phyloP scores from a whole-genome alignment of 2,329 filamentous ascomycete genomes.

The Pseudogymnoascus destructans region DNA sequence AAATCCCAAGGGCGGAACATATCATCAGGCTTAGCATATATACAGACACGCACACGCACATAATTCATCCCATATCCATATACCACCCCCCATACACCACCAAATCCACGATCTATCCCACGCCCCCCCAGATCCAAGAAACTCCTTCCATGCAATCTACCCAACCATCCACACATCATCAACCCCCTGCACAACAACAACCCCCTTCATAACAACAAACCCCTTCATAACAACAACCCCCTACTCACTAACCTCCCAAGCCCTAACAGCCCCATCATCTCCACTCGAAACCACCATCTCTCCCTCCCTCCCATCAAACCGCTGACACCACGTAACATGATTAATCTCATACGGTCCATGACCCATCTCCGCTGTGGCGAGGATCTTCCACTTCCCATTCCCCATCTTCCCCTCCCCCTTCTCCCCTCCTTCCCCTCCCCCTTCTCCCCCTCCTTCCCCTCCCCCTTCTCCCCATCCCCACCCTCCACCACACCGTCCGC shows the following conservation, averaged over 20 bases:
- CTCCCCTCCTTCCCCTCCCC: constrained; percentile 21
- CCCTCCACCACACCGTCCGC: too few species aligned
- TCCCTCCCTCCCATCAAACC: constrained; percentile 52
- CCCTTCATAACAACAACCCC: too few species aligned
- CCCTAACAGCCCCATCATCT: constrained; percentile 76
- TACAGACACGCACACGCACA: too few species aligned
- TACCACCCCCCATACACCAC: not conserved
- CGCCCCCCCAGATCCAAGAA: not conserved
- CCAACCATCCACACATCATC: not conserved
- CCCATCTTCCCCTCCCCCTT: not conserved
- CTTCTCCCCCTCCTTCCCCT: constrained; percentile 17
- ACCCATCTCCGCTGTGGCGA: constrained; percentile 56
- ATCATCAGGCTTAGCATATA: too few species aligned
- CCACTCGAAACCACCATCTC: constrained; percentile 86
- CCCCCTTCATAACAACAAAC: too few species aligned
- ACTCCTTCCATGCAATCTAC: not conserved
- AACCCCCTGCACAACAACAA: too few species aligned
- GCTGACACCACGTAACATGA: constrained; percentile 73
- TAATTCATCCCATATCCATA: too few species aligned
- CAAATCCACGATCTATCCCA: not conserved
- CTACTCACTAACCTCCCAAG: constrained; percentile 51
- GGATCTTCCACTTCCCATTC: constrained; percentile 50
- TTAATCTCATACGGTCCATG: constrained; percentile 95
- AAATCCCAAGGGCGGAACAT: too few species aligned
- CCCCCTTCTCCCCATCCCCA: constrained; percentile 20